phyloP scores from a whole-genome alignment of 2,329 filamentous ascomycete species.

The Penicillium sp. region DNA sequence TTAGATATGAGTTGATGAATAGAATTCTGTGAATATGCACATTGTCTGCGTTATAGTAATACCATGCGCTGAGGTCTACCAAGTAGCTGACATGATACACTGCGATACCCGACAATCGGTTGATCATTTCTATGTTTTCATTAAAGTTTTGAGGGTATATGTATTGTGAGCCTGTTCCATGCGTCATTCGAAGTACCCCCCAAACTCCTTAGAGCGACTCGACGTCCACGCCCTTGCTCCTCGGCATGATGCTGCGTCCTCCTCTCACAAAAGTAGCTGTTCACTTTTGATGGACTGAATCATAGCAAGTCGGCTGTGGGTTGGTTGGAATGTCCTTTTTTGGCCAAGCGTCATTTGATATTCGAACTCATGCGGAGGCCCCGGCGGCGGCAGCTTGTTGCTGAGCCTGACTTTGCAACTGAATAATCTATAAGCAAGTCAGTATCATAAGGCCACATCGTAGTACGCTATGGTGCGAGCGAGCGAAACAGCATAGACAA shows the following conservation, averaged over 20 bases:
- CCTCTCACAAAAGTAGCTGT: not conserved
- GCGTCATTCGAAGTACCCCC: not conserved
- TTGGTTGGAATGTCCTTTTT: conserved; percentile 2
- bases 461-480: not conserved
- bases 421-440: conserved; percentile 35
- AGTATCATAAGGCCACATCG: conserved; percentile 6
- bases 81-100: not conserved
- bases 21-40: conserved; percentile 25
- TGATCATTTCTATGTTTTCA: not conserved
- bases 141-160: conserved; percentile 20
- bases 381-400: conserved; percentile 34
- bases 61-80: not conserved
- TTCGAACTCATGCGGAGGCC: conserved; percentile 32
- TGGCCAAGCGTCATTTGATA: not conserved
- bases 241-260: not conserved
- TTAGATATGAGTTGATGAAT: conserved; percentile 26
- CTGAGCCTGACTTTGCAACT: conserved; percentile 41
- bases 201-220: not conserved
- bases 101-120: not conserved
- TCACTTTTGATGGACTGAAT: not conserved
- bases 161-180: conserved; percentile 5
- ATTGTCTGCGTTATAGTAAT: not conserved
- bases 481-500: not conserved
- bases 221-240: not conserved
- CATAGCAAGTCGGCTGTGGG: not conserved